Percentiles rank a stretch among this genome's conserved stretches.
These are phyloP conservation scores for Phoma herbarum DNA, from an alignment of 2,329 filamentous ascomycete genomes.

Conservation along the genomic window DNA sequence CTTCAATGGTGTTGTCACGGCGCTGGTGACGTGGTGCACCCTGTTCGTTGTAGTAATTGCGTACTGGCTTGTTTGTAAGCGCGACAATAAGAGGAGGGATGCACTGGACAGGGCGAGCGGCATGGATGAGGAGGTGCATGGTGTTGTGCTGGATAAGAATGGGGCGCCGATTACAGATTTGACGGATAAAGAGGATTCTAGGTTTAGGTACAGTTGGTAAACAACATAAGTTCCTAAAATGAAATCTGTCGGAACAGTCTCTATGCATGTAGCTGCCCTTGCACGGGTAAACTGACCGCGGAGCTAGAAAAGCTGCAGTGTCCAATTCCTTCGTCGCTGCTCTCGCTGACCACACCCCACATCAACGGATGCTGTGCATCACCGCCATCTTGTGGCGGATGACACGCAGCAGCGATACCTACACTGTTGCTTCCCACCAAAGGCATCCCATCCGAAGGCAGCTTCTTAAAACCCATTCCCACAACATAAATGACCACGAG, in stretches of 20 bases:
- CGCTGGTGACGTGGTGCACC: slow-evolving; percentile 55
- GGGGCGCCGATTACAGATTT: slow-evolving; percentile 9
- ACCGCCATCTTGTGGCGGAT: neutral
- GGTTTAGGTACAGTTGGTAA: slow-evolving; percentile 15
- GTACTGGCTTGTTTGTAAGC: slow-evolving; percentile 11
- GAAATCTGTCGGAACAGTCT: too few species aligned
- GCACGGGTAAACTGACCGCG: neutral
- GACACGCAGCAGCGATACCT: neutral
- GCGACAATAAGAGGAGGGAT: slow-evolving; percentile 5
- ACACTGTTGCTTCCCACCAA: neutral
- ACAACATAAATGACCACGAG: neutral
- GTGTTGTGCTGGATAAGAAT: slow-evolving; percentile 10
- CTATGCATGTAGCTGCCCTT: neutral
- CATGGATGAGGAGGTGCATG: neutral
- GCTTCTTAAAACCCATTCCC: neutral
- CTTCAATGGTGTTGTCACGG: slow-evolving; percentile 58
- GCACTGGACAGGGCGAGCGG: neutral
- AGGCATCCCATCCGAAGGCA: neutral
- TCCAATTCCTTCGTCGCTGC: neutral
- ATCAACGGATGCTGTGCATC: neutral
- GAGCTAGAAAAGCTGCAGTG: neutral
- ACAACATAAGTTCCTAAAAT: neutral
- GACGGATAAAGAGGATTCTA: slow-evolving; percentile 8
- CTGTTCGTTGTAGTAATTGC: slow-evolving; percentile 8
- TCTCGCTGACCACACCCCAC: neutral